A percentile compares a stretch with the other conserved stretches of the same genome.
These are phyloP conservation scores for Gossypium turneri DNA, from an alignment of 345 rosid species.

Conservation along the genomic window DNA sequence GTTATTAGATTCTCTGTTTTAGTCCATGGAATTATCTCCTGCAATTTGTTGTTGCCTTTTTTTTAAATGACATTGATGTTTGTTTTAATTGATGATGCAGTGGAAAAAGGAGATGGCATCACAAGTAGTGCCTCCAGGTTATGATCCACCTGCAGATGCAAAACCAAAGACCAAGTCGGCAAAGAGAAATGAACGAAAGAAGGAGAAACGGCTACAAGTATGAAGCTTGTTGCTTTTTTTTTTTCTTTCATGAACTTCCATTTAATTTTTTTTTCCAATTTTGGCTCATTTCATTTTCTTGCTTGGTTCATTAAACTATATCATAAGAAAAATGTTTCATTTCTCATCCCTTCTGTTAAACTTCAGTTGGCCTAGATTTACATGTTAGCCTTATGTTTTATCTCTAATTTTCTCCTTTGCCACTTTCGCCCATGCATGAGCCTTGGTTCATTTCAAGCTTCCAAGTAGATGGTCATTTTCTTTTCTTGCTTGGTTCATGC, in stretches of 20 bases:
- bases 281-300: not conserved
- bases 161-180: slow-evolving; percentile 83
- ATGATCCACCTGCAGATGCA: slow-evolving; percentile 47
- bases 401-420: not conserved
- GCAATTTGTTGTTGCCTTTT: not conserved
- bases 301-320: not conserved
- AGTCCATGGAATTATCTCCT: not conserved
- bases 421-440: not conserved
- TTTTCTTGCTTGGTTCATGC: slow-evolving; percentile 3
- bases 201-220: slow-evolving; percentile 86
- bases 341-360: not conserved
- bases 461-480: not conserved
- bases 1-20: not conserved
- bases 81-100: slow-evolving; percentile 34
- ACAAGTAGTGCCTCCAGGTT: slow-evolving; percentile 76
- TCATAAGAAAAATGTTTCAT: not conserved
- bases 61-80: not conserved
- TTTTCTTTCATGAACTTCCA: not conserved
- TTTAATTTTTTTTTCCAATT: not conserved
- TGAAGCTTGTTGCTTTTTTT: slow-evolving; percentile 3
- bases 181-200: slow-evolving; percentile 82
- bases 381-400: not conserved
- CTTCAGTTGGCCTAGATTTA: not conserved
- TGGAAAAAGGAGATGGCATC: slow-evolving; percentile 69
- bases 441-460: not conserved